phyloP scores from a whole-genome alignment of 192 early-diverging fungal species.

The Coemansia sp. region DNA sequence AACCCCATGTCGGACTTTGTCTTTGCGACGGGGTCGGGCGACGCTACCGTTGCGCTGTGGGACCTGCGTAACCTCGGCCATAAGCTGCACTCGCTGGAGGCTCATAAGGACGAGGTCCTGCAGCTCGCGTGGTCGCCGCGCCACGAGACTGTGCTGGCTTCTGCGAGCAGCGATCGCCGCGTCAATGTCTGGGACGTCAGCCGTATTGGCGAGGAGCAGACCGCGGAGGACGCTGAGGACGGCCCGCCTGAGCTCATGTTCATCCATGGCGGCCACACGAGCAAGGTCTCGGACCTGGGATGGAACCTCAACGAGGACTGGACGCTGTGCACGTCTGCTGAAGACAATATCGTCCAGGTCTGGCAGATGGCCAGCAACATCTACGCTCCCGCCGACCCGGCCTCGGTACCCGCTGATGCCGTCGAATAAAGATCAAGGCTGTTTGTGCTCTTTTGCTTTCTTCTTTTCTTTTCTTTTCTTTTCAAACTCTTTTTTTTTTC shows the following conservation, averaged over 20 bases:
- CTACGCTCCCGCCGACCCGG: constrained; percentile 46
- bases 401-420: constrained; percentile 29
- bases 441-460: constrained; percentile 2
- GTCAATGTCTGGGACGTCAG: constrained; percentile 95
- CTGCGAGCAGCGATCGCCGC: constrained; percentile 86
- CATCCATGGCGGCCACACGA: constrained; percentile 97
- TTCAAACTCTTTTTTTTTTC: neutral
- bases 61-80: constrained; percentile 90
- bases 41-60: constrained; percentile 93
- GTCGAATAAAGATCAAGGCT: constrained; percentile 26
- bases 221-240: constrained; percentile 94
- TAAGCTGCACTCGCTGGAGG: constrained; percentile 84
- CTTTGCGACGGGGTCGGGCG: constrained; percentile 91
- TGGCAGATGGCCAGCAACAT: constrained; percentile 93
- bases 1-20: constrained; percentile 89
- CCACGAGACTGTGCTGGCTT: constrained; percentile 88
- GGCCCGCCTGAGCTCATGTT: constrained; percentile 98
- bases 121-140: constrained; percentile 94
- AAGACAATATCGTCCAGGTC: constrained; percentile 97
- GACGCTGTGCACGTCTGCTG: constrained; percentile 91
- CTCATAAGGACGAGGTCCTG: constrained; percentile 88
- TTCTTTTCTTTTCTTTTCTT: neutral
- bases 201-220: constrained; percentile 93
- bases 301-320: constrained; percentile 96
- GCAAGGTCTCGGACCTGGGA: constrained; percentile 91